Evolutionary conservation across 805 yeast species (phyloP), one percentile per base, ranked within the genome.

Genomic region (Candida insectalens): DNA sequence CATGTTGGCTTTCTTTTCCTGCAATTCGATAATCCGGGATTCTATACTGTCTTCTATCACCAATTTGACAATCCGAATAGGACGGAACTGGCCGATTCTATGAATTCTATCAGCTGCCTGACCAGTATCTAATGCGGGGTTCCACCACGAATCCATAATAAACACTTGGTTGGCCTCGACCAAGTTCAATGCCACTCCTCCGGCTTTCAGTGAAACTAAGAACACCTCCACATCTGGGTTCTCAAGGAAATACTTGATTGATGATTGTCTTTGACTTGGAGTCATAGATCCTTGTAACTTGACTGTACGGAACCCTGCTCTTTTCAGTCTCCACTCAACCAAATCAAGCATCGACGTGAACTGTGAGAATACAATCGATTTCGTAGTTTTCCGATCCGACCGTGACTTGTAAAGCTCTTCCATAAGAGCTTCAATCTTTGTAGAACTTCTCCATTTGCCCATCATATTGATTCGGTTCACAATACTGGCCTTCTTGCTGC

Each of bases 81-180:
- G 98, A 44, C 99, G 62, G 47, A 72, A 83, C 55, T 92, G 99
- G 5, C 97, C 96, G 42, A 92, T 92, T 60, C 99, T 75, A 59
- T 92, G 97, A 16, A 92, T 96, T 61, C 99, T 76, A 57, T 92
- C 99, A 58, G 95, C 95, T 33, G 94, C 80, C 56, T 92, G 99
- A 2, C 59, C 59, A 87, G 96, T 92, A 55, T 92, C 98, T 6
- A 89, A 92, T 45, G 94, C 82, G 1, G 97, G 97, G 53, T 92
- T 94, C 97, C 98, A 92, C 98, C 98, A 92, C 23, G 97, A 97
- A 49, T 92, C 99, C 65, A 92, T 66, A 29, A 92, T 68, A 46
- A 92, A 92, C 30, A 92, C 97, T 50, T 89, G 97, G 3, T 94
- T 87, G 0, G 98, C 97, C 50, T 94, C 99, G 50, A 96, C 89